These are phyloP conservation scores for Talaromyces pinophilus DNA, from an alignment of 2,329 filamentous ascomycete genomes.

Conservation along the genomic window DNA sequence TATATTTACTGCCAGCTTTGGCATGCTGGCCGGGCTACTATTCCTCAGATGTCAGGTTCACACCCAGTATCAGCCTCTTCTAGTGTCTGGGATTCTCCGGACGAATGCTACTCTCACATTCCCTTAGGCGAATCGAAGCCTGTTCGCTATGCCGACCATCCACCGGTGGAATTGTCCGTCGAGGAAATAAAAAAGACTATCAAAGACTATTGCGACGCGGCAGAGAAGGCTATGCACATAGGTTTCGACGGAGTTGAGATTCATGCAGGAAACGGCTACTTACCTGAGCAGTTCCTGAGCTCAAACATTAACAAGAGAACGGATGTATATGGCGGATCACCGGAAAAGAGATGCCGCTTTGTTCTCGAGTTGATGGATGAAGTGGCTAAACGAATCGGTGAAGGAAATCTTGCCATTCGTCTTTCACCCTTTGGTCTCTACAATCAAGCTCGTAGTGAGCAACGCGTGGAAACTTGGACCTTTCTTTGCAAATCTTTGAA, in stretches of 20 bases:
- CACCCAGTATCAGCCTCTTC: slow-evolving; percentile 45
- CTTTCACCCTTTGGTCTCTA: slow-evolving; percentile 55
- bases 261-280: slow-evolving; percentile 54
- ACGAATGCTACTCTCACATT: slow-evolving; percentile 45
- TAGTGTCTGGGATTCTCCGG: slow-evolving; percentile 49
- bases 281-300: slow-evolving; percentile 56
- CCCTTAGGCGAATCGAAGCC: slow-evolving; percentile 39
- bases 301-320: slow-evolving; percentile 53
- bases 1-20: slow-evolving; percentile 47
- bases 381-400: slow-evolving; percentile 48
- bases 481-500: slow-evolving; percentile 55
- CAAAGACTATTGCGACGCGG: slow-evolving; percentile 48
- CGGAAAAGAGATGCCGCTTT: slow-evolving; percentile 58
- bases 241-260: slow-evolving; percentile 59
- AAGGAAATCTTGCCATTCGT: slow-evolving; percentile 50
- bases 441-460: slow-evolving; percentile 53
- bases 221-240: slow-evolving; percentile 54
- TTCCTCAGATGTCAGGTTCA: slow-evolving; percentile 44
- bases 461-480: slow-evolving; percentile 57
- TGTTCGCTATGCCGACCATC: slow-evolving; percentile 46
- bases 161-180: slow-evolving; percentile 48
- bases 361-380: slow-evolving; percentile 56
- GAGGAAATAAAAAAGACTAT: slow-evolving; percentile 50
- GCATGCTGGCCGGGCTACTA: slow-evolving; percentile 53
- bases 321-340: slow-evolving; percentile 54